Conservation (phyloP, 495 filamentous ascomycete genomes). For the Lepraria neglecta region DNA sequence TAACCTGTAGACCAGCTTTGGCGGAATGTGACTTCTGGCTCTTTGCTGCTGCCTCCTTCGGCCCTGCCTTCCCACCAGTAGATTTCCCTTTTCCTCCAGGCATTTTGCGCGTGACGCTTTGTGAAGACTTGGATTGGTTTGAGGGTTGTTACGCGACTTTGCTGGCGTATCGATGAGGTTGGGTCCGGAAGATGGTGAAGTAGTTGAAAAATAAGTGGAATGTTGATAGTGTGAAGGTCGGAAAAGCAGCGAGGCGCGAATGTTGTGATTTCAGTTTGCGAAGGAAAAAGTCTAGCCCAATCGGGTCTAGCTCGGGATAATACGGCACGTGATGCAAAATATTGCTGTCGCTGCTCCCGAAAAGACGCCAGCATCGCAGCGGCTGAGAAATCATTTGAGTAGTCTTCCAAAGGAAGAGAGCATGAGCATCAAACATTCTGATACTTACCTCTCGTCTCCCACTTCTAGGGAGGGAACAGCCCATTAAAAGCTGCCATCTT, state of each 20-base stretch:
- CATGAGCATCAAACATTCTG: too few species aligned
- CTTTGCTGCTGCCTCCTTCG: constrained; percentile 65
- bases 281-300: constrained; percentile 7
- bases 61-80: constrained; percentile 88
- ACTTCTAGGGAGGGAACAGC: too few species aligned
- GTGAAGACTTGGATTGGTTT: background rate
- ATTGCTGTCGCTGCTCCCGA: background rate
- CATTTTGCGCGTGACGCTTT: constrained; percentile 42
- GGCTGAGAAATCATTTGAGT: background rate
- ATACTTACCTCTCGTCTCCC: too few species aligned
- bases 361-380: background rate
- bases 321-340: background rate
- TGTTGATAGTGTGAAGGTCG: constrained; percentile 19
- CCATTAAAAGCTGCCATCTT: too few species aligned
- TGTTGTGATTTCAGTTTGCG: constrained; percentile 20
- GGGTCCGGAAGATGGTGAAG: background rate
- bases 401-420: background rate
- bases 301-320: background rate
- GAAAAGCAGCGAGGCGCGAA: constrained; percentile 21
- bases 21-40: constrained; percentile 97
- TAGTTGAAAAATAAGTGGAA: constrained; percentile 2
- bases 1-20: constrained; percentile 96
- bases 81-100: constrained; percentile 92
- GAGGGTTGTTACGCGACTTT: constrained; percentile 13
- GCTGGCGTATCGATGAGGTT: background rate